Evolutionary conservation across 371 early-diverging fungal species (phyloP), one percentile per base, ranked within the genome.

Genomic region (Mortierella sp.): DNA sequence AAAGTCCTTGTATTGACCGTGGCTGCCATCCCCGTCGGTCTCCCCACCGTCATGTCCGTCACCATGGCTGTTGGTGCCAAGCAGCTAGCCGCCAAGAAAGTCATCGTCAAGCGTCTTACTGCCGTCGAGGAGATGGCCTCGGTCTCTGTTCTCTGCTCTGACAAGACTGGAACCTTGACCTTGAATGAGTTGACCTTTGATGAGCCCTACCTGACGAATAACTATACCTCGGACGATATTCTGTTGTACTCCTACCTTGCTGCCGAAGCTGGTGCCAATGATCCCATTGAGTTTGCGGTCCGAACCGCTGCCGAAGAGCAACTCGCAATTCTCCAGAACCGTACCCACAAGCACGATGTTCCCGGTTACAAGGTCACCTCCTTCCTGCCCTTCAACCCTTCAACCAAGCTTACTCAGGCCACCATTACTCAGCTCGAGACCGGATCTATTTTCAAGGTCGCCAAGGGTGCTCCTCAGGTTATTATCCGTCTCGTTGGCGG

Each of bases 161-260:
- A 99, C 89, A 99, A 96, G 89, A 99, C 99, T 7, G 99, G 99
- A 74, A 99, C 99, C 26, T 91, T 99, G 71, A 99, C 99, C 19
- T 89, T 95, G 31, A 97, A 97, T 92, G 94, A 97, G 92, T 93
- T 98, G 73, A 94, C 96, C 19, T 97, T 98, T 87, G 96, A 96
- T 74, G 95, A 95, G 77, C 98, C 98, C 28, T 97, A 93, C 90
- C 92, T 97, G 28, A 81, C 93, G 83, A 90, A 91, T 57, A 88
- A 91, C 31, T 97, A 93, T 81, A 92, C 93, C 52, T 92, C 94
- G 50, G 92, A 96, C 70, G 97, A 97, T 76, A 91, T 98, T n/a
- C 92, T 98, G 11, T 84, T 97, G 70, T 92, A 94, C 80, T 93
- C 97, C 2, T 97, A 95, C 89, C 92, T 97, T 54, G 95, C 97